Base-by-base conservation (phyloP, 495 filamentous ascomycete species). In the Penicillium cataractarum region DNA sequence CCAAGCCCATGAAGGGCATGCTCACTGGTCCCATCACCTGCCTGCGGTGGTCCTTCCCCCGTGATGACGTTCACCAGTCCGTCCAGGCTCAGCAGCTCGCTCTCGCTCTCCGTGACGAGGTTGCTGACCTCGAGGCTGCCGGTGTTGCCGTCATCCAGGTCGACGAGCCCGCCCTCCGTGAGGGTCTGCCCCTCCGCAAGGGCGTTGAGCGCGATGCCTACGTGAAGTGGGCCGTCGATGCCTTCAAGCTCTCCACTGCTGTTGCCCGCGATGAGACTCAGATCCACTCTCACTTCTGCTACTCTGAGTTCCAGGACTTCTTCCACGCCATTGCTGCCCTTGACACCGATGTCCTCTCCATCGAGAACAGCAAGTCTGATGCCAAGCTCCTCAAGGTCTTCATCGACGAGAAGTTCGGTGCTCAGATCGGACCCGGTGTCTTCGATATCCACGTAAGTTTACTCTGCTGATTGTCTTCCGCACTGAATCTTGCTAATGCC, bases 261-360 rank as follows among this genome's bases (percentile, higher is more conserved):
- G 94, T 91, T 73, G 95, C 98, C 56, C 75, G 90, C 73, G 92
- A 99, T 75, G 90, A 87, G 58, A 98, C 96, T 67, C 95, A 99
- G 85, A 96, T 99, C 80, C 95, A 99, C 87, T 97, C 92, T 55
- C 95, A 99, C 84, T 99, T 99, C 92, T 99, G 95, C 80, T 99
- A 99, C 89, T 97, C 93, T 49, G 95, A 99, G 84, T 99, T 99
- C 91, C 95, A 99, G 82, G 95, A 99, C 85, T 99, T 99, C 87
- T 99, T 99, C 91, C 91, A 98, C 78, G 94, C 95, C 80, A 99
- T 99, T 68, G 92, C 96, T 63, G 96, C 96, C 44, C 86, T 99
- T 60, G 95, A 99, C 76, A 93, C 95, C 67, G 95, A 99, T 83
- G 95, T 99, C 58, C 88, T 99, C 67, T 93, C 89, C 73, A 99